phyloP scores from a whole-genome alignment of 495 filamentous ascomycete species.

The Elaphomyces granulatus region DNA sequence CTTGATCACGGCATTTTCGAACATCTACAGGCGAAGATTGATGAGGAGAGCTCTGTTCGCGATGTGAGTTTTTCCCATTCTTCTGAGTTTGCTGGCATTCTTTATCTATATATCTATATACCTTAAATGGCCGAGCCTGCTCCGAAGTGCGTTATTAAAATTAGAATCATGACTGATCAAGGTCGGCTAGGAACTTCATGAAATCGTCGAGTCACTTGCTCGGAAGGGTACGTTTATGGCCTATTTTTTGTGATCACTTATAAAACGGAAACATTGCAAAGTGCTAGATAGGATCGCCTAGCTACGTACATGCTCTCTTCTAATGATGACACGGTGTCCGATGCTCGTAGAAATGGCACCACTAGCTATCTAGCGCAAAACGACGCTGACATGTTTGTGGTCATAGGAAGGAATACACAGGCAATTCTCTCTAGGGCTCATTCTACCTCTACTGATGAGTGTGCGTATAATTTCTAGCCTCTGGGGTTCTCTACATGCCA shows the following conservation, averaged over 20 bases:
- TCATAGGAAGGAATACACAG: slow-evolving; percentile 46
- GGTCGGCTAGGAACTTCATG: slow-evolving; percentile 47
- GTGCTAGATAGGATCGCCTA: too few species aligned
- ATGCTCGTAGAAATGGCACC: too few species aligned
- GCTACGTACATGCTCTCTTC: too few species aligned
- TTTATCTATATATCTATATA: too few species aligned
- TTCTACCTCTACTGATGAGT: slow-evolving; percentile 61
- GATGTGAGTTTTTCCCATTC: slow-evolving; percentile 39
- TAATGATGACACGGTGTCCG: too few species aligned
- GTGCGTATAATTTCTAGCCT: slow-evolving; percentile 34
- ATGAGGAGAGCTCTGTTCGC: slow-evolving; percentile 66
- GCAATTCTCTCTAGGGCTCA: slow-evolving; percentile 80
- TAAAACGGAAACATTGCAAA: too few species aligned
- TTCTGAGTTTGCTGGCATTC: too few species aligned
- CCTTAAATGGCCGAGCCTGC: too few species aligned
- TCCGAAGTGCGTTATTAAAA: too few species aligned
- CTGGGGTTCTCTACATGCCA: background rate
- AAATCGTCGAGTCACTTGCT: slow-evolving; percentile 66
- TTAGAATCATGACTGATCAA: slow-evolving; percentile 2
- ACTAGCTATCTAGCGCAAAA: too few species aligned
- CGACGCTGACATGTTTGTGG: too few species aligned
- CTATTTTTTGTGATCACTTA: too few species aligned
- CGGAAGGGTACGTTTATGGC: slow-evolving; percentile 49
- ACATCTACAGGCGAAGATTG: slow-evolving; percentile 74
- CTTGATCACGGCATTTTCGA: slow-evolving; percentile 79